Conservation (phyloP, 257 asterid species). For the Agastache rugosa region DNA sequence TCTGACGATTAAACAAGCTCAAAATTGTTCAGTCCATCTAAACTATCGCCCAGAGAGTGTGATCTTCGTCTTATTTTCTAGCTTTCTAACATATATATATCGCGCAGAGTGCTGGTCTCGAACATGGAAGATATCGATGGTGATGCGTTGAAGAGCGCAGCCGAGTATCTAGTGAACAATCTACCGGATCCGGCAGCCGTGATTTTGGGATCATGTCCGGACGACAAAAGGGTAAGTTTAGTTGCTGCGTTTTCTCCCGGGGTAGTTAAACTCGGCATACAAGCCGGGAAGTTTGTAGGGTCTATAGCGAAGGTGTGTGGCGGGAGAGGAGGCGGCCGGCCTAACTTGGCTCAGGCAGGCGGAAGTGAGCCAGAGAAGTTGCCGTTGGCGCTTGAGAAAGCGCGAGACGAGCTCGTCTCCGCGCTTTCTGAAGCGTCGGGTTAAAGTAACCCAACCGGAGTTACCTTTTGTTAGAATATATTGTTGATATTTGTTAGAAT, state of each 20-base stretch:
- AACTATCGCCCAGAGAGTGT: no score
- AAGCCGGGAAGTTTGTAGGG: conserved; percentile 90
- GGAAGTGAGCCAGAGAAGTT: conserved; percentile 87
- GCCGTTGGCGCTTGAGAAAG: conserved; percentile 72
- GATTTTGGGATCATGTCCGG: conserved; percentile 82
- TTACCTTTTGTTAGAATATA: background rate
- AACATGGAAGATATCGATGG: conserved; percentile 84
- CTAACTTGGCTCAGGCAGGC: conserved; percentile 94
- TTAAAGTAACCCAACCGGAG: background rate
- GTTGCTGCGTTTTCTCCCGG: conserved; percentile 84
- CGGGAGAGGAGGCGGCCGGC: conserved; percentile 96
- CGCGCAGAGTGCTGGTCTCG: conserved; percentile 72
- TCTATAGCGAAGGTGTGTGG: conserved; percentile 87
- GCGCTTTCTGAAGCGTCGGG: conserved; percentile 51
- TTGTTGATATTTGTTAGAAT: background rate
- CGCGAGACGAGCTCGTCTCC: conserved; percentile 66
- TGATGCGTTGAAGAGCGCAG: conserved; percentile 84
- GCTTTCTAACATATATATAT: background rate
- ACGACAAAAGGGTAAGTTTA: conserved; percentile 76
- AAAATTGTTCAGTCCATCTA: no score
- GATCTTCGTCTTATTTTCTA: background rate
- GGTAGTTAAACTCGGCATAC: conserved; percentile 73
- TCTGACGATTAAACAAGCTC: no score
- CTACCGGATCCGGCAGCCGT: conserved; percentile 89
- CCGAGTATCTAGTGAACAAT: conserved; percentile 64